phyloP scores from a whole-genome alignment of 2,329 filamentous ascomycete species.

The Sordariomycetes sp. region DNA sequence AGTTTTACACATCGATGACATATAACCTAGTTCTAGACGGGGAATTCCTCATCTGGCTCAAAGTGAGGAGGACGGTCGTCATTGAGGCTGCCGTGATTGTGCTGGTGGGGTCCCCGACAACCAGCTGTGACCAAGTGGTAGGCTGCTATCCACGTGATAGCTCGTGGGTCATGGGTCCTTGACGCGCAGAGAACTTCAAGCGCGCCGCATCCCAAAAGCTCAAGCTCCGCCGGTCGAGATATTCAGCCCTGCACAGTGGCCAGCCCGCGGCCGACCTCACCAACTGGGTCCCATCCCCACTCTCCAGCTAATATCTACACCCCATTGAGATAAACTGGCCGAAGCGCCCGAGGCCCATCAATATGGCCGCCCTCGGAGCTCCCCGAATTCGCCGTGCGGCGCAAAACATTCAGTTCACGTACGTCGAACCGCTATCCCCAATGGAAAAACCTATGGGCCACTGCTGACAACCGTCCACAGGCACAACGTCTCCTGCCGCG shows the following conservation, averaged over 20 bases:
- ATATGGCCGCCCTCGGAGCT: conserved; percentile 18
- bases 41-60: no score
- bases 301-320: neutral
- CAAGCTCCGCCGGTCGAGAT: neutral
- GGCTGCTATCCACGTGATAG: neutral
- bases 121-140: neutral
- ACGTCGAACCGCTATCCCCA: conserved; percentile 9
- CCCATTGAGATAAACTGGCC: neutral
- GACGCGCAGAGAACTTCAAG: neutral
- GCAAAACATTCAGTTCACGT: conserved; percentile 36
- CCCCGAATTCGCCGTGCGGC: conserved; percentile 31
- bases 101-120: neutral
- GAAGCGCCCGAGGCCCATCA: neutral
- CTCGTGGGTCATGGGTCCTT: neutral
- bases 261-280: neutral
- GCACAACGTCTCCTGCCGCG: conserved; percentile 43
- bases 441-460: neutral
- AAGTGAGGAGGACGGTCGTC: no score
- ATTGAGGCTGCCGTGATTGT: no score
- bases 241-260: neutral
- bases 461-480: conserved; percentile 19
- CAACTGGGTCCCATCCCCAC: neutral
- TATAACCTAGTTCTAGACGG: no score
- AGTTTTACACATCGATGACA: no score
- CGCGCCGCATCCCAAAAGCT: neutral